These are phyloP conservation scores for Coelastrella sp. DNA, from an alignment of 139 green algal species.

Conservation along the genomic window DNA sequence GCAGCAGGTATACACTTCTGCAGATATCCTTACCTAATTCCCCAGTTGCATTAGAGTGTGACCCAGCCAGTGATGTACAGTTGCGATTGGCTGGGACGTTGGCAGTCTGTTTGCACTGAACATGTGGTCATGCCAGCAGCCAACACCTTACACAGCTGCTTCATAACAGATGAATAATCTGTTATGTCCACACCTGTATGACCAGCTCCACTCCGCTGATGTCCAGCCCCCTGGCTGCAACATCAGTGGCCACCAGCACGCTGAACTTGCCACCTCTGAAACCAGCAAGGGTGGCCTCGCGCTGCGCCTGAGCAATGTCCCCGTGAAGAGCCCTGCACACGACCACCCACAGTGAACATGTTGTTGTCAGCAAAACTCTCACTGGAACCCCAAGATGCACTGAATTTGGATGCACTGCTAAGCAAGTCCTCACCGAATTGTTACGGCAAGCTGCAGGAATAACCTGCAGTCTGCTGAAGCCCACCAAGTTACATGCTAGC, in stretches of 20 bases:
- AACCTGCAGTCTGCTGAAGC: no score
- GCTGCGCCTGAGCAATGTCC: constrained; percentile 90
- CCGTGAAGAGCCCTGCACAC: constrained; percentile 86
- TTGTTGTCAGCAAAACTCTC: neutral
- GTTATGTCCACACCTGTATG: constrained; percentile 54
- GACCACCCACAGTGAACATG: neutral
- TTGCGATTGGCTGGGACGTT: neutral
- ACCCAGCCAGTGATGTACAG: neutral
- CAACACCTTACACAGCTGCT: no score
- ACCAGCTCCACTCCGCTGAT: constrained; percentile 97
- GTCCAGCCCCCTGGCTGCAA: constrained; percentile 98
- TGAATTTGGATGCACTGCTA: no score
- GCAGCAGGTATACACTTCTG: no score
- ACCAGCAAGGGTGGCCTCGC: constrained; percentile 81
- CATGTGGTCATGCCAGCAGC: no score
- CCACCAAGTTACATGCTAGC: neutral
- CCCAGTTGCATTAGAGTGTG: neutral
- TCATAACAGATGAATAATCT: no score
- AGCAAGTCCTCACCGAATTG: no score
- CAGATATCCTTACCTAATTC: no score
- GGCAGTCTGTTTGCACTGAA: no score
- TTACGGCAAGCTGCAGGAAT: neutral
- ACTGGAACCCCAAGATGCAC: neutral
- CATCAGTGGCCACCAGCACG: constrained; percentile 98
- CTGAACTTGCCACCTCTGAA: constrained; percentile 92